Evolutionary conservation across 2,329 filamentous ascomycete species (phyloP).

Genomic region (Epichloe aotearoae): DNA sequence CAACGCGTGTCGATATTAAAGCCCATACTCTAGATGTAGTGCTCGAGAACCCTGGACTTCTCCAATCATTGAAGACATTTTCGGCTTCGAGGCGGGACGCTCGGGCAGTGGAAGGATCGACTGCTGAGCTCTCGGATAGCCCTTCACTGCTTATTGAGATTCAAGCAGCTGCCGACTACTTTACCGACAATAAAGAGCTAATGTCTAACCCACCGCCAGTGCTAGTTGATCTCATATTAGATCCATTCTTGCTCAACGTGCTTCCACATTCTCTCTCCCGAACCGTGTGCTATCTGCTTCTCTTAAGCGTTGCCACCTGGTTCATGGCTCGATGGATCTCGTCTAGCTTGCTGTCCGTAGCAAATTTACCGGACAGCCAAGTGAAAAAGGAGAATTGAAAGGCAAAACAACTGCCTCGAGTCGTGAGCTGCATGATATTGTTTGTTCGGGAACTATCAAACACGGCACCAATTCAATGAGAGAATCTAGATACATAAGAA

Average conservation of each 20-base stretch:
- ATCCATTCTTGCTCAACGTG: slow-evolving; percentile 70
- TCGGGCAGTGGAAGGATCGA: neutral
- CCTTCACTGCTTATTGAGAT: slow-evolving; percentile 60
- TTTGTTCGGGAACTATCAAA: neutral
- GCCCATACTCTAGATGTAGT: slow-evolving; percentile 49
- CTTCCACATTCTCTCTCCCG: slow-evolving; percentile 67
- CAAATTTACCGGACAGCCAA: slow-evolving; percentile 11
- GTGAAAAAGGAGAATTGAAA: slow-evolving; percentile 26
- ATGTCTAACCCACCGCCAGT: slow-evolving; percentile 68
- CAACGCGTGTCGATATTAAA: slow-evolving; percentile 62
- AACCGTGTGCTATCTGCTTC: slow-evolving; percentile 53
- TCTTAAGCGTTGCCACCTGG: slow-evolving; percentile 40
- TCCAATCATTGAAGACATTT: slow-evolving; percentile 51
- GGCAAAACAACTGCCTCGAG: neutral
- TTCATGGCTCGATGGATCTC: slow-evolving; percentile 26
- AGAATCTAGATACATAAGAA: slow-evolving; percentile 5
- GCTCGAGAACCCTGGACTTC: slow-evolving; percentile 47
- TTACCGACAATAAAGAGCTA: slow-evolving; percentile 56
- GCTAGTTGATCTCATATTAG: slow-evolving; percentile 68
- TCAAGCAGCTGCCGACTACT: slow-evolving; percentile 71
- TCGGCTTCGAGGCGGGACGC: slow-evolving; percentile 35
- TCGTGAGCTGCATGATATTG: neutral
- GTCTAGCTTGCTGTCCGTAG: slow-evolving; percentile 16
- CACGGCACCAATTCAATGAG: neutral
- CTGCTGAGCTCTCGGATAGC: neutral